These are phyloP conservation scores for Clarkia xantiana DNA, from an alignment of 345 rosid genomes.

Conservation along the genomic window DNA sequence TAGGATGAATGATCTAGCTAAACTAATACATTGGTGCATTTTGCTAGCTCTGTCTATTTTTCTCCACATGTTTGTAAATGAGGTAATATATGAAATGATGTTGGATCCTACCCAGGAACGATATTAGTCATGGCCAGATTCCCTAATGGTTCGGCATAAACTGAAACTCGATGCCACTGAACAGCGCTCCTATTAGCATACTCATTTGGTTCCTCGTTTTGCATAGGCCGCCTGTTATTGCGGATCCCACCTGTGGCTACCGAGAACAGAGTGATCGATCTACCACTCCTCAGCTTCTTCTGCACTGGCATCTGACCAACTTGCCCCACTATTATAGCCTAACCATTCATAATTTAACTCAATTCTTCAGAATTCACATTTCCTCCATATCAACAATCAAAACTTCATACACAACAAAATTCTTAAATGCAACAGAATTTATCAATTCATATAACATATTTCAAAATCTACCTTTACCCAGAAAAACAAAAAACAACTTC, in stretches of 20 bases:
- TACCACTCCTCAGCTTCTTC: slow-evolving; percentile 65
- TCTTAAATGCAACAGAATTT: too few species aligned
- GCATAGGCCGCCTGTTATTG: slow-evolving; percentile 56
- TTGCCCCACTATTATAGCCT: slow-evolving; percentile 91
- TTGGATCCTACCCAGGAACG: slow-evolving; percentile 87
- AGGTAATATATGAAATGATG: slow-evolving; percentile 3
- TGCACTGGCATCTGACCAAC: slow-evolving; percentile 69
- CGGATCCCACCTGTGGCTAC: slow-evolving; percentile 82
- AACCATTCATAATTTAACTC: slow-evolving; percentile 2
- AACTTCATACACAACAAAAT: background rate
- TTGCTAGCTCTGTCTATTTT: too few species aligned
- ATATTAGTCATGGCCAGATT: slow-evolving; percentile 38
- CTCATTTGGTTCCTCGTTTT: slow-evolving; percentile 60
- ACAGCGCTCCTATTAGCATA: slow-evolving; percentile 50
- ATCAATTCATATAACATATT: too few species aligned
- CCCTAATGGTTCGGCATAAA: slow-evolving; percentile 52
- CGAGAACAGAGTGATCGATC: slow-evolving; percentile 41
- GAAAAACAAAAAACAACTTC: too few species aligned
- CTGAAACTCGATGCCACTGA: slow-evolving; percentile 90
- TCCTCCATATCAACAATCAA: background rate
- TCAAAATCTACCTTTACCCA: too few species aligned
- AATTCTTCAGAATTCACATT: background rate
- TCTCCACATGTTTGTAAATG: too few species aligned
- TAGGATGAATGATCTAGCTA: too few species aligned
- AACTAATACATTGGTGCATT: too few species aligned